Conservation (phyloP, 2,329 filamentous ascomycete species). For the Penicillium vulpinum region DNA sequence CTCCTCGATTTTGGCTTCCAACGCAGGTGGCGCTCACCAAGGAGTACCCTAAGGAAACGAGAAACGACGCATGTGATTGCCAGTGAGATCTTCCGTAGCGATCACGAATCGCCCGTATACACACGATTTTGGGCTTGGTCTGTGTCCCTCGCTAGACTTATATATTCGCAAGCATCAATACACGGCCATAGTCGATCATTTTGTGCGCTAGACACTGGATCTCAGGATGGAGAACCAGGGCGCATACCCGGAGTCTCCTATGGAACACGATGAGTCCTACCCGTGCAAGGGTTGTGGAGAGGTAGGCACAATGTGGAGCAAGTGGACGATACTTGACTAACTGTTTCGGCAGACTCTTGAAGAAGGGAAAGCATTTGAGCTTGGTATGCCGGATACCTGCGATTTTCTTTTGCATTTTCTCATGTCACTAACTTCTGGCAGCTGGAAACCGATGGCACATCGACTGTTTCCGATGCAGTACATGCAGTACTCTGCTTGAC, state of each 20-base stretch:
- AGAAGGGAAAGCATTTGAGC: conserved; percentile 96
- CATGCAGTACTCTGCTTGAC: conserved; percentile 91
- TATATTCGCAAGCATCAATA: background rate
- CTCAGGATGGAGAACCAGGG: conserved; percentile 55
- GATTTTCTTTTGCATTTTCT: background rate
- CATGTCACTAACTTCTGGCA: conserved; percentile 45
- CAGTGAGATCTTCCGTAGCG: background rate
- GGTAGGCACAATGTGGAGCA: conserved; percentile 51
- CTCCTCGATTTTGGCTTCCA: background rate
- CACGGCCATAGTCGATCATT: background rate
- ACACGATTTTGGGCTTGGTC: background rate
- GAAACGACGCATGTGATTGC: background rate
- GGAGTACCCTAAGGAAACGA: background rate
- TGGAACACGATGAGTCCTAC: conserved; percentile 78
- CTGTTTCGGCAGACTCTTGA: conserved; percentile 73
- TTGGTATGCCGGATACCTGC: conserved; percentile 61
- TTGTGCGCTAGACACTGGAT: background rate
- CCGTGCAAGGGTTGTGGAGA: conserved; percentile 93
- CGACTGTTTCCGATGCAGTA: conserved; percentile 97
- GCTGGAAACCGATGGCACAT: conserved; percentile 98
- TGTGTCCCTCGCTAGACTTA: background rate
- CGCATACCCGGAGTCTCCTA: conserved; percentile 58
- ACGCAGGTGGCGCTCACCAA: background rate
- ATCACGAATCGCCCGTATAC: conserved; percentile 1
- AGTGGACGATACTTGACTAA: conserved; percentile 12